phyloP scores from a whole-genome alignment of 2,329 filamentous ascomycete species.

The Atkinsonella texensis region DNA sequence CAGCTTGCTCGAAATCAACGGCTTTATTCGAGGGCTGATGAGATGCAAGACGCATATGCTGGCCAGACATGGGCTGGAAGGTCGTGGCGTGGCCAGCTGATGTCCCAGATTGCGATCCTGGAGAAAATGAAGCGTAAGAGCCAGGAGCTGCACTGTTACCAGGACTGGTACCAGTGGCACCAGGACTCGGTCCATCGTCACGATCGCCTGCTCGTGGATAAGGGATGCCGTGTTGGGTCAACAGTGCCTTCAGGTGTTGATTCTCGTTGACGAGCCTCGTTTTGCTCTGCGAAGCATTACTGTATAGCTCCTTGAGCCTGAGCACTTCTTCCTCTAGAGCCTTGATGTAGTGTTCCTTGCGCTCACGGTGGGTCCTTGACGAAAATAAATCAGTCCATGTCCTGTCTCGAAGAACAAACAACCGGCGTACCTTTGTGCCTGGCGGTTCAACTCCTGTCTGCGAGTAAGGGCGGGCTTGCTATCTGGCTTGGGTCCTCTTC shows the following conservation, averaged over 20 bases:
- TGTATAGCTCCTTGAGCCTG: constrained; percentile 75
- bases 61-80: constrained; percentile 18
- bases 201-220: constrained; percentile 14
- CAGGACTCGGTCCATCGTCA: constrained; percentile 34
- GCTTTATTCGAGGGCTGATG: constrained; percentile 23
- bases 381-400: not conserved
- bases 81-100: constrained; percentile 19
- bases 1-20: constrained; percentile 67
- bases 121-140: constrained; percentile 31
- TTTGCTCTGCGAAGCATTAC: constrained; percentile 62
- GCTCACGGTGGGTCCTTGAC: constrained; percentile 80
- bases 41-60: constrained; percentile 17
- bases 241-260: constrained; percentile 49
- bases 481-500: constrained; percentile 89
- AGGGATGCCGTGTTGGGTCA: constrained; percentile 41
- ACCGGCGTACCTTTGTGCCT: constrained; percentile 70
- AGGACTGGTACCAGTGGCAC: constrained; percentile 41
- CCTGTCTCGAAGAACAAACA: too few species aligned
- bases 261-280: constrained; percentile 71
- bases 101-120: constrained; percentile 30
- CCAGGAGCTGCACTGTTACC: constrained; percentile 44
- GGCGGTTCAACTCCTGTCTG: constrained; percentile 85
- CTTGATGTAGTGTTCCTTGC: constrained; percentile 94
- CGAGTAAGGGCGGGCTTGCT: constrained; percentile 88
- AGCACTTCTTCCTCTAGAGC: constrained; percentile 84